Conservation (phyloP, 192 early-diverging fungal species). For the Rhizoclosmatium sp. region DNA sequence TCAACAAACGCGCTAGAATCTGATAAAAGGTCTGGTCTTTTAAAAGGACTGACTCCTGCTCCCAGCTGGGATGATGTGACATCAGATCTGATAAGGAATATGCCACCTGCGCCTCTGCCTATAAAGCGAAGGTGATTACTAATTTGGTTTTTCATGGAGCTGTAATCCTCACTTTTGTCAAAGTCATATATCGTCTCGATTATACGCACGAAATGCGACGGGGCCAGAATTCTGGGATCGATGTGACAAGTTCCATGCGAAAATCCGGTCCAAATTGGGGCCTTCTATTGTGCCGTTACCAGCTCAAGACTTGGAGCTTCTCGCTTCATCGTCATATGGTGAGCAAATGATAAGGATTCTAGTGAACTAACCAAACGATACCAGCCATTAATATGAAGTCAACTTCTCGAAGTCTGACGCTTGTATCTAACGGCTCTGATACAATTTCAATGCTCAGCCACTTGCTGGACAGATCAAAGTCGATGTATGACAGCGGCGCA, state of each 20-base stretch:
- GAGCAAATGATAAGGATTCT: background rate
- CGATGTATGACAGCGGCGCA: constrained; percentile 42
- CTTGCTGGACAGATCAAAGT: constrained; percentile 21
- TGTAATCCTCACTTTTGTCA: background rate
- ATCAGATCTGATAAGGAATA: constrained; percentile 37
- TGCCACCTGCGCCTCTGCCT: constrained; percentile 28
- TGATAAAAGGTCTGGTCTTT: constrained; percentile 5
- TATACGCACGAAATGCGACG: constrained; percentile 44
- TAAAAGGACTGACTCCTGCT: constrained; percentile 11
- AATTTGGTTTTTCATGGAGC: background rate
- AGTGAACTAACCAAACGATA: background rate
- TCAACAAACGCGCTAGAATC: constrained; percentile 7
- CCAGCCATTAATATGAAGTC: constrained; percentile 43
- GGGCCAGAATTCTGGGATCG: constrained; percentile 44
- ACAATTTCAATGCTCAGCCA: constrained; percentile 5
- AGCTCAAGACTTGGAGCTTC: constrained; percentile 23
- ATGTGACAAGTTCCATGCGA: background rate
- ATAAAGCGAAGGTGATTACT: constrained; percentile 26
- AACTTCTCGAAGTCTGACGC: constrained; percentile 31
- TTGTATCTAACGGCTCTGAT: constrained; percentile 41
- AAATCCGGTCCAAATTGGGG: constrained; percentile 25
- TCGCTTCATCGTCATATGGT: constrained; percentile 35
- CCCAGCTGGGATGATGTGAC: constrained; percentile 43
- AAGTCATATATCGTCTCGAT: constrained; percentile 38
- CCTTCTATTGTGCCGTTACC: constrained; percentile 18